Base-by-base conservation (phyloP, 768 basidiomycete species). In the Calvatia gigantea region DNA sequence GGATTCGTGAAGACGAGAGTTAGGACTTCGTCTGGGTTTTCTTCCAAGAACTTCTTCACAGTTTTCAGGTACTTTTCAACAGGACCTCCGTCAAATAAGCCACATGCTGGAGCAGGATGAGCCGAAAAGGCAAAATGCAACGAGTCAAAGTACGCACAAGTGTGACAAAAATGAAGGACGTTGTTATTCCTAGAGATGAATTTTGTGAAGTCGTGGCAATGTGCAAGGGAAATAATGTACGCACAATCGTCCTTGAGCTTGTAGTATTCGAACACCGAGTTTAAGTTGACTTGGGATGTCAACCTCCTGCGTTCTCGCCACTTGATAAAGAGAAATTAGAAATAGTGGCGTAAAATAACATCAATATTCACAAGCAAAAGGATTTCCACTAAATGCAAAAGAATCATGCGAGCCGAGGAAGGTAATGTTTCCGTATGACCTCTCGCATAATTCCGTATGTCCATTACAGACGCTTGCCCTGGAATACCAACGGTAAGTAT, bases 1-100 rank as follows among this genome's bases (percentile, higher is more conserved):
- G 80, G 81, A 67, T 87, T 87, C 42, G 85, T 85, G 64, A 87
- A 82, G 41, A 87, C 69, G 49, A 87, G 65, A 1, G 85, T 84
- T 43, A 87, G 59, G 57, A 86, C 82, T 54, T 87, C 85, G 60
- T 79, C 82, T 0, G 85, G 83, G 60, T 87, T 83, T 14, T 76
- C 67, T 51, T 77, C 74, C 27, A 86, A 70, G 70, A 77, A 86
- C 7, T 72, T 67, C 60, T 79, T 80, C 62, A 86, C 81, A 19
- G 63, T 72, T 28, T 62, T 65, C 9, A 86, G 73, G 65, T 83
- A 85, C 45, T 69, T 67, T 4, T 68, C 66, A 1, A 78, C 75
- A 15, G 69, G 64, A 7, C 83, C 82, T 11, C 82, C 81, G 53
- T 85, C 78, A 63, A 81, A 83, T 19, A 83, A 75, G 17, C 64